Percentiles rank a stretch among this genome's conserved stretches.
Evolutionary conservation across 768 basidiomycete genomes (phyloP).

Genomic region (Dendrothele bispora): DNA sequence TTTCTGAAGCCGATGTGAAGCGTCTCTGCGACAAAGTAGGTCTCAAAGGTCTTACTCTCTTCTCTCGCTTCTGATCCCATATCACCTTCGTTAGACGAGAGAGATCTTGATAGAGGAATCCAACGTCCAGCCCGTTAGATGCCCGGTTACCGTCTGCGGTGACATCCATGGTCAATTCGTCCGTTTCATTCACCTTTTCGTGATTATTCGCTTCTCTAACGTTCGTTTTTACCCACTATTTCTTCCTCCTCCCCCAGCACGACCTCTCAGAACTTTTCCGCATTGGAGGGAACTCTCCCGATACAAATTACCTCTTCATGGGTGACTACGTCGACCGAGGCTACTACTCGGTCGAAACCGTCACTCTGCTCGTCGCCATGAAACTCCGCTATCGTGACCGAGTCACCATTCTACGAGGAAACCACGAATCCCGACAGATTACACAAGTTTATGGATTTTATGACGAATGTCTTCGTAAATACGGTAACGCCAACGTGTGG

Average conservation of each 20-base stretch:
- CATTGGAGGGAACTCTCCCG: conserved; percentile 97
- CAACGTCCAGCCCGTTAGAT: conserved; percentile 97
- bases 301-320: conserved; percentile 99
- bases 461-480: conserved; percentile 99
- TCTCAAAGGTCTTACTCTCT: conserved; percentile 14
- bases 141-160: conserved; percentile 98
- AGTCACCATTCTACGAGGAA: conserved; percentile 96
- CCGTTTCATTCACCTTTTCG: conserved; percentile 42
- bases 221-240: too few relatives aligned
- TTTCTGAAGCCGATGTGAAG: conserved; percentile 94
- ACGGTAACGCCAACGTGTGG: conserved; percentile 99
- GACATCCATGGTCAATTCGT: conserved; percentile 99
- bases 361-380: conserved; percentile 93
- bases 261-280: conserved; percentile 99
- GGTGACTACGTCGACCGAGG: conserved; percentile 99
- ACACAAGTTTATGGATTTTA: conserved; percentile 99
- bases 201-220: conserved; percentile 1
- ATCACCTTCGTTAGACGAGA: conserved; percentile 63
- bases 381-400: conserved; percentile 98
- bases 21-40: conserved; percentile 97
- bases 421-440: conserved; percentile 99
- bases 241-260: conserved; percentile 69
- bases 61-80: conserved; percentile 10
- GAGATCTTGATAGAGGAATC: conserved; percentile 99
- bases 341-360: conserved; percentile 99